Evolutionary conservation across 2,329 filamentous ascomycete genomes (phyloP).

Genomic region (Penicillium sp.): DNA sequence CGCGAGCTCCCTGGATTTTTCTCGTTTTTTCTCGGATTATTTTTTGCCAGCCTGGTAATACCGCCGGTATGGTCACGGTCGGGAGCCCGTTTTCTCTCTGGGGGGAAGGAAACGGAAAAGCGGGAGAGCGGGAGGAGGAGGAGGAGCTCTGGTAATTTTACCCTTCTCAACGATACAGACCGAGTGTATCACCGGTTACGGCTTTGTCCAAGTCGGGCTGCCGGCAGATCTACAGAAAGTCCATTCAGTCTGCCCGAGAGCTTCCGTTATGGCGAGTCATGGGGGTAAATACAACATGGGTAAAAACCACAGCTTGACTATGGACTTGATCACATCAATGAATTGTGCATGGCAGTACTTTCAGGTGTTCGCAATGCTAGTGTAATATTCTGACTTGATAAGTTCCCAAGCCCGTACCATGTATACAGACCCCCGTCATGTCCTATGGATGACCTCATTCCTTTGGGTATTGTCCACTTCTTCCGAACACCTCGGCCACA

Average conservation of each 20-base stretch:
- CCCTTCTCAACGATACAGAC: conserved; percentile 5
- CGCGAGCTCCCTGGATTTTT: conserved; percentile 39
- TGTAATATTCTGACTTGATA: not conserved
- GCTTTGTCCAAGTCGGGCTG: conserved; percentile 19
- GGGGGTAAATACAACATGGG: not conserved
- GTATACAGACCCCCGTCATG: not conserved
- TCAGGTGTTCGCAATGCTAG: not conserved
- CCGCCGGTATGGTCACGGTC: conserved; percentile 36
- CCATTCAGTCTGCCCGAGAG: conserved; percentile 16
- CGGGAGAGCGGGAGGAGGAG: conserved; percentile 8
- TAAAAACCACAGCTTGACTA: not conserved
- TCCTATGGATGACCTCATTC: not conserved
- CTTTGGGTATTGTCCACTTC: not conserved
- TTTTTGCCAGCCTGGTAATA: conserved; percentile 38
- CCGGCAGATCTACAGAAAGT: conserved; percentile 24
- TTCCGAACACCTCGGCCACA: not conserved
- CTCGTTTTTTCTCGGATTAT: conserved; percentile 25
- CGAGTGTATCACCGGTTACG: conserved; percentile 3
- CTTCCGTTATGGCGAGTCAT: conserved; percentile 1
- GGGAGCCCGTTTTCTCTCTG: conserved; percentile 19
- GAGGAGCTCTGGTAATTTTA: conserved; percentile 31
- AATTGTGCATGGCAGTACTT: not conserved
- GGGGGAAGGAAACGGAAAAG: not conserved
- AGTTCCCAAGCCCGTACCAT: not conserved
- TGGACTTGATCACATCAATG: not conserved